Base-by-base conservation (phyloP, 768 basidiomycete species). In the Tylopilus sp. region DNA sequence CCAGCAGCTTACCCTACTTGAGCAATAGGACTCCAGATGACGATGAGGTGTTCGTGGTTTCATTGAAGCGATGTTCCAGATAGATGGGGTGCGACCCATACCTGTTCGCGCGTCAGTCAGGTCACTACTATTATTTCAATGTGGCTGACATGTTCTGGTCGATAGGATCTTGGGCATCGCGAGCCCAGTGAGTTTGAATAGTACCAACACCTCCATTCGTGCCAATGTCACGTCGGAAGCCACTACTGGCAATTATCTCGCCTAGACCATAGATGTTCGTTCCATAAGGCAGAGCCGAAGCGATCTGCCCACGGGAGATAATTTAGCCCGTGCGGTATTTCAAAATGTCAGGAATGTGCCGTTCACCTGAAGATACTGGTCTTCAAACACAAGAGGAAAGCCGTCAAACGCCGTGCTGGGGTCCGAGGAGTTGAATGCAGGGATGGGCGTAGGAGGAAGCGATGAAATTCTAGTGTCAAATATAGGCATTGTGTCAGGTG, bases 251-350 rank as follows among this genome's bases (percentile, higher is more conserved):
- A n/a, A n/a, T n/a, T n/a, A n/a, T n/a, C n/a, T n/a, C n/a, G n/a
- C n/a, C n/a, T n/a, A n/a, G n/a, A n/a, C n/a, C 90, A 56, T 90
- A 91, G 44, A 91, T 77, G 57, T 91, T 90, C 3, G 88, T 77
- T 31, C 76, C 73, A 7, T 76, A 63, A 0, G 88, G 86, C 2
- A 91, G 70, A 0, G 83, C 77, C 4, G 86, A 86, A 1, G 86
- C 71, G 18, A 91, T 56, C 82, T 83, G 52, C 2, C 15, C 46
- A 1, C 40, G 3, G 21, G 12, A 9, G n/a, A 20, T 22, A 15
- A 28, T n/a, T 43, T 10, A 44, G 17, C 33, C 5, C 36, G 13
- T 15, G 31, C 23, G 7, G 20, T 26, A 38, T 28, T n/a, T n/a
- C n/a, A 26, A 43, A n/a, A n/a, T n/a, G n/a, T n/a, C n/a, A n/a